These are phyloP conservation scores for Pyrenula massariospora DNA, from an alignment of 495 filamentous ascomycete species.

Conservation along the genomic window DNA sequence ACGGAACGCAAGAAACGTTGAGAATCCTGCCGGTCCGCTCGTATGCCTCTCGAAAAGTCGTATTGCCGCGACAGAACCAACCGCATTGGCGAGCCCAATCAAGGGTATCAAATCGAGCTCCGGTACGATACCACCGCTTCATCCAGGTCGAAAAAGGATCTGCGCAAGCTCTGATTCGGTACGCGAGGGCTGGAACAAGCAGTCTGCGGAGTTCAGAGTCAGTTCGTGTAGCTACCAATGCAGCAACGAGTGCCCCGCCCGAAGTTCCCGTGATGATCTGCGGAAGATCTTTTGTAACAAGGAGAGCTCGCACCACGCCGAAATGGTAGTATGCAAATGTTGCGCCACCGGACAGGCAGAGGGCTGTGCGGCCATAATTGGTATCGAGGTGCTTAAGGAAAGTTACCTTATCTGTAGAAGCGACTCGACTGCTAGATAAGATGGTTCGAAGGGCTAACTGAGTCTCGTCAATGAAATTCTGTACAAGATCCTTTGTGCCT, in stretches of 20 bases:
- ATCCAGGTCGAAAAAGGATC: slow-evolving; percentile 69
- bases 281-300: slow-evolving; percentile 77
- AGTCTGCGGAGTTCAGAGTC: slow-evolving; percentile 79
- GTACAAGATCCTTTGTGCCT: slow-evolving; percentile 85
- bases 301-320: slow-evolving; percentile 78
- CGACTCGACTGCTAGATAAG: slow-evolving; percentile 49
- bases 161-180: slow-evolving; percentile 74
- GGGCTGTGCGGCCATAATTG: slow-evolving; percentile 84
- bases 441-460: slow-evolving; percentile 52
- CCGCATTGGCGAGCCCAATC: slow-evolving; percentile 79
- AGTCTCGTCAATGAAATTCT: slow-evolving; percentile 75
- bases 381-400: slow-evolving; percentile 80
- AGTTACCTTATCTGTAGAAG: slow-evolving; percentile 62
- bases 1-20: slow-evolving; percentile 94
- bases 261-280: slow-evolving; percentile 94
- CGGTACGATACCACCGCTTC: slow-evolving; percentile 79
- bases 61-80: slow-evolving; percentile 83
- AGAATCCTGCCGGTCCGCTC: slow-evolving; percentile 86
- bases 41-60: slow-evolving; percentile 92
- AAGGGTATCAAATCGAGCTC: slow-evolving; percentile 84
- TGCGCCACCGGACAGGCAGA: slow-evolving; percentile 90
- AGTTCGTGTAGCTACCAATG: slow-evolving; percentile 77
- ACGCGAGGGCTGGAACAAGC: slow-evolving; percentile 73
- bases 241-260: slow-evolving; percentile 85
- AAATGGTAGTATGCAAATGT: slow-evolving; percentile 97